Conservation (phyloP, 345 rosid species). For the Clarkia xantiana region DNA sequence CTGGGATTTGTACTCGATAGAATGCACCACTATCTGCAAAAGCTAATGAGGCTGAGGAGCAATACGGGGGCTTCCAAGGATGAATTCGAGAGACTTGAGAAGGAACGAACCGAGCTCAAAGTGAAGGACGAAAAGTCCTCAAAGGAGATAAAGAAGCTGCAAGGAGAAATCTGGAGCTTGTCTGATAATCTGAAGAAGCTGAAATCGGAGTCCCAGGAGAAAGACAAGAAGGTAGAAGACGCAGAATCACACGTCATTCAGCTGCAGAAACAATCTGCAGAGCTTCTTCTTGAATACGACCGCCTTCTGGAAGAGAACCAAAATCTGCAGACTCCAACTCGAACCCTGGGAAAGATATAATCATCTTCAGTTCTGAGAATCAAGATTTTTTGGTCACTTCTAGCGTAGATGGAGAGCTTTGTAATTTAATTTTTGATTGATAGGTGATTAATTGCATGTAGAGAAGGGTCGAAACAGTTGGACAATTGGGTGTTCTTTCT, state of each 20-base stretch:
- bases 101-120: slow-evolving; percentile 38
- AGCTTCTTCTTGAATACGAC: slow-evolving; percentile 72
- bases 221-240: slow-evolving; percentile 55
- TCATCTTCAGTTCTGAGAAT: not conserved
- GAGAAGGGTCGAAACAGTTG: too few species aligned
- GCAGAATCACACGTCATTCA: slow-evolving; percentile 65
- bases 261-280: slow-evolving; percentile 83
- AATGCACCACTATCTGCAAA: slow-evolving; percentile 61
- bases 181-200: slow-evolving; percentile 45
- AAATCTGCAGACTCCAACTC: slow-evolving; percentile 43
- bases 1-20: slow-evolving; percentile 84
- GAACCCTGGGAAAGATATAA: not conserved
- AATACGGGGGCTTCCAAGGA: slow-evolving; percentile 47
- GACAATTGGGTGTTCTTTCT: too few species aligned
- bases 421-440: too few species aligned
- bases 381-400: not conserved
- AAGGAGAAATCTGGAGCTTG: slow-evolving; percentile 29
- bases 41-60: slow-evolving; percentile 48
- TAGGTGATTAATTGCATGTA: too few species aligned
- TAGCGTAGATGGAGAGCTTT: not conserved
- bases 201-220: slow-evolving; percentile 51
- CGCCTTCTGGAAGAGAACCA: slow-evolving; percentile 78
- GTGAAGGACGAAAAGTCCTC: slow-evolving; percentile 57
- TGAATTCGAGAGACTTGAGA: slow-evolving; percentile 45
- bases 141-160: slow-evolving; percentile 42